phyloP scores from a whole-genome alignment of 495 filamentous ascomycete genomes.

The Aspergillus haitiensis region DNA sequence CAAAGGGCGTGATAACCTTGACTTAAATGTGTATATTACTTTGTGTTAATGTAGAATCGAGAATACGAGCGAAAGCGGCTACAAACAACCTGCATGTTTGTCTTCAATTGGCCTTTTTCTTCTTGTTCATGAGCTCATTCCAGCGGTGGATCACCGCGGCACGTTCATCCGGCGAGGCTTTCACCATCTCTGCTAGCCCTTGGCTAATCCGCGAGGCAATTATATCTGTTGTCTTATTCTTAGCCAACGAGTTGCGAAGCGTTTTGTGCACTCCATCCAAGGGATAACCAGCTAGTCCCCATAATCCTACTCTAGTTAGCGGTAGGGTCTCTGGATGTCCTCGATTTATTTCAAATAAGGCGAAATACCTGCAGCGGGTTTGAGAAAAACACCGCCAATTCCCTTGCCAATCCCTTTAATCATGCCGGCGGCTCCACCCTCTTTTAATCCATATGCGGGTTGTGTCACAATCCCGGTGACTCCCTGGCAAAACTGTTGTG shows the following conservation, averaged over 20 bases:
- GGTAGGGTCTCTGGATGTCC: too few relatives aligned
- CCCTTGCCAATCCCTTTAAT: conserved; percentile 76
- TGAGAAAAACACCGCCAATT: conserved; percentile 68
- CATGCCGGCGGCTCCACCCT: conserved; percentile 67
- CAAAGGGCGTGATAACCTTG: not conserved
- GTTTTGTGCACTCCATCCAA: conserved; percentile 76
- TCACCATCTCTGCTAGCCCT: conserved; percentile 60
- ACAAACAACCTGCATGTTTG: not conserved
- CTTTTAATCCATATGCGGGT: conserved; percentile 63
- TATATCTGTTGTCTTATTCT: conserved; percentile 68
- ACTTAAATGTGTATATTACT: not conserved
- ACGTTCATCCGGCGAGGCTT: conserved; percentile 20
- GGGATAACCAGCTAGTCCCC: conserved; percentile 69
- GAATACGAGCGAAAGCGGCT: not conserved
- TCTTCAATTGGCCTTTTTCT: not conserved
- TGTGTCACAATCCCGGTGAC: conserved; percentile 72
- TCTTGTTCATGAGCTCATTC: conserved; percentile 11
- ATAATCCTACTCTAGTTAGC: conserved; percentile 41
- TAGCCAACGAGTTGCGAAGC: conserved; percentile 61
- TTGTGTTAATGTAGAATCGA: not conserved
- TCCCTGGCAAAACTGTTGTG: conserved; percentile 66
- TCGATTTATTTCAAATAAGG: not conserved
- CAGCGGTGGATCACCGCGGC: conserved; percentile 24
- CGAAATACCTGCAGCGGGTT: conserved; percentile 63
- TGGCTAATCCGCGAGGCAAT: conserved; percentile 69